Evolutionary conservation across 2,329 filamentous ascomycete species (phyloP).

Genomic region (Alternaria sp.): DNA sequence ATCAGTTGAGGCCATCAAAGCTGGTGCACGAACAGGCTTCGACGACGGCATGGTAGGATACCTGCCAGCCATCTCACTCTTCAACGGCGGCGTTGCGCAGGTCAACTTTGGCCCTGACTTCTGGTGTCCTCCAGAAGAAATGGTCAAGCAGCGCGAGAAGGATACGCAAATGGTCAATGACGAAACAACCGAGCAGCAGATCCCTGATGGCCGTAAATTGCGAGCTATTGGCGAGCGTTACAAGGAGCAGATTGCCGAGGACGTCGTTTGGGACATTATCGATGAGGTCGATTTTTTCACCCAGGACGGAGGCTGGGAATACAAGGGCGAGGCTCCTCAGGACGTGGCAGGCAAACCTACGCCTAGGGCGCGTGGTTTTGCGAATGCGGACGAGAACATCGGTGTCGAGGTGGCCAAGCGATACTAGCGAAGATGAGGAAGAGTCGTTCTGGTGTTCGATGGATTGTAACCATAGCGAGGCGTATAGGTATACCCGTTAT

Average conservation of each 20-base stretch:
- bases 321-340: slow-evolving; percentile 48
- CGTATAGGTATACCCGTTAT: slow-evolving; percentile 23
- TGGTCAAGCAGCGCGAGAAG: slow-evolving; percentile 54
- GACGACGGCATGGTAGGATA: slow-evolving; percentile 97
- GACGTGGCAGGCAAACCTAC: slow-evolving; percentile 47
- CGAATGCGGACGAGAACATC: slow-evolving; percentile 49
- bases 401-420: slow-evolving; percentile 49
- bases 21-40: slow-evolving; percentile 82
- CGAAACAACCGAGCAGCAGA: slow-evolving; percentile 22
- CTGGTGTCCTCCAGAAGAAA: slow-evolving; percentile 80
- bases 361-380: slow-evolving; percentile 50
- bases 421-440: slow-evolving; percentile 31
- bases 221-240: slow-evolving; percentile 79
- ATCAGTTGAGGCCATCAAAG: slow-evolving; percentile 70
- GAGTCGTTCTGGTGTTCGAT: not conserved
- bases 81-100: slow-evolving; percentile 88
- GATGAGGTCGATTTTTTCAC: slow-evolving; percentile 94
- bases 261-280: slow-evolving; percentile 89
- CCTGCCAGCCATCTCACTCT: slow-evolving; percentile 91
- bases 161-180: slow-evolving; percentile 44
- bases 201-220: slow-evolving; percentile 51
- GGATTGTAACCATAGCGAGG: slow-evolving; percentile 12
- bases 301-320: slow-evolving; percentile 66
- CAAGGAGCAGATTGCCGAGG: slow-evolving; percentile 92
- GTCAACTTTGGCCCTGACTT: slow-evolving; percentile 95